Conservation (phyloP, 139 green algal species). For the Tetraselmis chui region DNA sequence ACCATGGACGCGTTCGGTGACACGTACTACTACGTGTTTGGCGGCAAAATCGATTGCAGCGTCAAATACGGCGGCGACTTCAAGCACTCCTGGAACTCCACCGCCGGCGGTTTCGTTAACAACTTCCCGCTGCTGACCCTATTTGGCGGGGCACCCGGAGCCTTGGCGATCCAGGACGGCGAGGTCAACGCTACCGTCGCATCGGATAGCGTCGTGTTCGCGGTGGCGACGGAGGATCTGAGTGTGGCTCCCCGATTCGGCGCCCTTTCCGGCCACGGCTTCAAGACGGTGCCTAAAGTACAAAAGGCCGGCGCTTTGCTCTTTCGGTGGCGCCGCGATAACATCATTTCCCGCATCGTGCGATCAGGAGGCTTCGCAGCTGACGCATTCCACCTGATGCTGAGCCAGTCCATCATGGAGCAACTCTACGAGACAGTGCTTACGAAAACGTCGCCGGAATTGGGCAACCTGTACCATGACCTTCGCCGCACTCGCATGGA, state of each 20-base stretch:
- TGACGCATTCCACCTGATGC: neutral
- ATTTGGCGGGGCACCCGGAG: neutral
- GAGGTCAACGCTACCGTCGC: neutral
- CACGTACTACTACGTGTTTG: neutral
- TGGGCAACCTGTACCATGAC: neutral
- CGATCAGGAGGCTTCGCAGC: neutral
- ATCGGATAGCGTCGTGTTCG: neutral
- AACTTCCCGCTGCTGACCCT: neutral
- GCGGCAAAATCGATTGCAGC: neutral
- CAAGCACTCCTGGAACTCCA: neutral
- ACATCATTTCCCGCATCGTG: neutral
- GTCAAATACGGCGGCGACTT: neutral
- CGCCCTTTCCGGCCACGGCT: neutral
- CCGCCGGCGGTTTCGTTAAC: neutral
- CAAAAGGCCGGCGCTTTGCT: neutral
- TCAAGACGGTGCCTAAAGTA: neutral
- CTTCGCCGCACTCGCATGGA: neutral
- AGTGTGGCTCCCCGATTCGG: neutral
- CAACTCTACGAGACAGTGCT: neutral
- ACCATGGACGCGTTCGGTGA: neutral
- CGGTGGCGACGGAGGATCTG: neutral
- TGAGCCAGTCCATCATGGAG: neutral
- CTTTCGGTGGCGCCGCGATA: neutral
- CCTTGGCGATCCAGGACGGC: neutral
- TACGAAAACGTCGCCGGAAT: neutral